These are phyloP conservation scores for Mucor ambiguus DNA, from an alignment of 371 early-diverging fungal species.

Conservation along the genomic window DNA sequence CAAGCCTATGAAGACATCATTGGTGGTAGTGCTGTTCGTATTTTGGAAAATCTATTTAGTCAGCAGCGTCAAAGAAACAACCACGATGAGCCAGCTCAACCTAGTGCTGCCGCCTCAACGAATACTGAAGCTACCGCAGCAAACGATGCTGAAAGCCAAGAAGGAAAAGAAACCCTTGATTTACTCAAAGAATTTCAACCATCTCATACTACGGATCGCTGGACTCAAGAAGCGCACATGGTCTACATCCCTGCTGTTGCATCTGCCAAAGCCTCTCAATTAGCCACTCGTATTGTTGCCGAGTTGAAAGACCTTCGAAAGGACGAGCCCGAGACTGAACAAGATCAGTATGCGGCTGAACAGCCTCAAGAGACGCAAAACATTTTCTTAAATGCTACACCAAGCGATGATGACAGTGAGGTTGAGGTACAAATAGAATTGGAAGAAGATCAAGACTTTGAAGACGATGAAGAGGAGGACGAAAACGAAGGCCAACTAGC, in stretches of 20 bases:
- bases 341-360: background rate
- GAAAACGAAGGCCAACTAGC: too few species aligned
- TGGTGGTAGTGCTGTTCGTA: constrained; percentile 65
- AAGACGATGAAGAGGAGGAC: constrained; percentile 4
- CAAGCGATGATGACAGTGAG: constrained; percentile 5
- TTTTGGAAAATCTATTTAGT: constrained; percentile 60
- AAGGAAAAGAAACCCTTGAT: constrained; percentile 18
- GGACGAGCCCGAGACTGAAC: background rate
- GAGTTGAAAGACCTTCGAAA: background rate
- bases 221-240: constrained; percentile 81
- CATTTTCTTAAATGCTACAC: too few species aligned
- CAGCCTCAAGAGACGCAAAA: background rate
- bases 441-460: background rate
- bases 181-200: constrained; percentile 61
- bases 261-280: constrained; percentile 50
- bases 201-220: constrained; percentile 73
- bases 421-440: background rate
- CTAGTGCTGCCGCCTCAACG: background rate
- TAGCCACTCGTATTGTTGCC: constrained; percentile 17
- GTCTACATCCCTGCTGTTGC: constrained; percentile 61
- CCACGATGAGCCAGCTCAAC: constrained; percentile 18
- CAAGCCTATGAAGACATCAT: constrained; percentile 71
- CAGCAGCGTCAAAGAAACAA: constrained; percentile 12
- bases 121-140: constrained; percentile 4
- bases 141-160: constrained; percentile 7